Evolutionary conservation across 768 basidiomycete species (phyloP).

Genomic region (Xerocomus brunneocitrinus): DNA sequence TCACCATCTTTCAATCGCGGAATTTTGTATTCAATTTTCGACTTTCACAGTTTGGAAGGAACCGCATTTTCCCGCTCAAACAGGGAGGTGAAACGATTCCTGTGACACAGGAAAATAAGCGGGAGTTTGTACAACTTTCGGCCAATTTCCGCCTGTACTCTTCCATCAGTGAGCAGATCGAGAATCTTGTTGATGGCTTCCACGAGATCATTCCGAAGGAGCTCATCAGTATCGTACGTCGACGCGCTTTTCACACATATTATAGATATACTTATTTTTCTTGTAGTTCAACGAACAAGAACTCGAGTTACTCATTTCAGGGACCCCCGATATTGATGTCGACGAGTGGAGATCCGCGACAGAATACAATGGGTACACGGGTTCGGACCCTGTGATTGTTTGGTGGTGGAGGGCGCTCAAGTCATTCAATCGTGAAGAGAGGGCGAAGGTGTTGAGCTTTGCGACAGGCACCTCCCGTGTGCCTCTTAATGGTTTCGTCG

Average conservation of each 20-base stretch:
- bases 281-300: slow-evolving; percentile 90
- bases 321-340: slow-evolving; percentile 97
- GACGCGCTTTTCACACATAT: not conserved
- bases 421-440: slow-evolving; percentile 94
- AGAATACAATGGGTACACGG: slow-evolving; percentile 83
- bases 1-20: not conserved
- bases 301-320: slow-evolving; percentile 89
- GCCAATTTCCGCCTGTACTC: slow-evolving; percentile 91
- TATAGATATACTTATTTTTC: not conserved
- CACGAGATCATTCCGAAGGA: slow-evolving; percentile 98
- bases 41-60: slow-evolving; percentile 75
- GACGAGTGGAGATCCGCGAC: slow-evolving; percentile 96
- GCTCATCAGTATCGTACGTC: slow-evolving; percentile 82
- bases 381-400: slow-evolving; percentile 91
- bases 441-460: slow-evolving; percentile 96
- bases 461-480: slow-evolving; percentile 92
- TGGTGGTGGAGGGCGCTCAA: slow-evolving; percentile 99
- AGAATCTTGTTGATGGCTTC: slow-evolving; percentile 84
- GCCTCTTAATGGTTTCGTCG: slow-evolving; percentile 89
- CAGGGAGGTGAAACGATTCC: slow-evolving; percentile 76
- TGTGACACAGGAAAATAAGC: slow-evolving; percentile 95
- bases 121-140: slow-evolving; percentile 93
- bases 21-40: not conserved
- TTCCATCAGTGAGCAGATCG: slow-evolving; percentile 94
- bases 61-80: slow-evolving; percentile 83